These are phyloP conservation scores for Apostasia ramifera DNA, from an alignment of 106 monocot genomes.

Conservation along the genomic window DNA sequence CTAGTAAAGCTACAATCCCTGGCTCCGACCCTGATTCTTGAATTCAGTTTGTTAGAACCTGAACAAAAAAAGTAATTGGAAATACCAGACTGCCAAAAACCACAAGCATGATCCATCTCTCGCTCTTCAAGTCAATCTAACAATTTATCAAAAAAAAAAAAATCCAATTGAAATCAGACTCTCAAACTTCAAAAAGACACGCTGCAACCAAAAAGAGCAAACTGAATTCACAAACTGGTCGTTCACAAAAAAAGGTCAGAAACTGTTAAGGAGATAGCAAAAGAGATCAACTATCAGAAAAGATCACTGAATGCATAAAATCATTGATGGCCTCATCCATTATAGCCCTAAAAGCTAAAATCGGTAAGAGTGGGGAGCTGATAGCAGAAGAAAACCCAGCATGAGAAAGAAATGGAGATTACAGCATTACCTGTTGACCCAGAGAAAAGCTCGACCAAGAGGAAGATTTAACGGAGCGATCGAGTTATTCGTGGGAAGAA, in stretches of 20 bases:
- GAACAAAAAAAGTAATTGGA: constrained; percentile 11
- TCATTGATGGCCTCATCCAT: too few species aligned
- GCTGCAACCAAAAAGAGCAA: too few species aligned
- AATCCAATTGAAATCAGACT: too few species aligned
- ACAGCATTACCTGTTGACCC: not conserved
- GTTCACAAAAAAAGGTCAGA: too few species aligned
- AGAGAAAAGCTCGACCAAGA: not conserved
- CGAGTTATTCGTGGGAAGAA: not conserved
- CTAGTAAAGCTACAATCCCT: constrained; percentile 12
- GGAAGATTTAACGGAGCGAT: not conserved
- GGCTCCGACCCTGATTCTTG: constrained; percentile 13
- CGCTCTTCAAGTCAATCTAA: constrained; percentile 2
- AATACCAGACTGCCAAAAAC: constrained; percentile 23
- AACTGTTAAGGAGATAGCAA: too few species aligned
- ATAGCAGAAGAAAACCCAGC: not conserved
- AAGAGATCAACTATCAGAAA: too few species aligned
- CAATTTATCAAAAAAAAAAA: not conserved
- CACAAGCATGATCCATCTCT: constrained; percentile 58
- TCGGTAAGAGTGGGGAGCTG: not conserved
- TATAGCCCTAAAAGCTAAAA: too few species aligned
- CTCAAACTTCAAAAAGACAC: too few species aligned
- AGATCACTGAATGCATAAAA: too few species aligned
- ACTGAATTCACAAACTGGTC: too few species aligned
- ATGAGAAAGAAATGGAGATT: not conserved
- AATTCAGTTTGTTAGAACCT: constrained; percentile 7